Evolutionary conservation across 164 flowering plant species (phyloP).

Genomic region (Umbilicus rupestris): DNA sequence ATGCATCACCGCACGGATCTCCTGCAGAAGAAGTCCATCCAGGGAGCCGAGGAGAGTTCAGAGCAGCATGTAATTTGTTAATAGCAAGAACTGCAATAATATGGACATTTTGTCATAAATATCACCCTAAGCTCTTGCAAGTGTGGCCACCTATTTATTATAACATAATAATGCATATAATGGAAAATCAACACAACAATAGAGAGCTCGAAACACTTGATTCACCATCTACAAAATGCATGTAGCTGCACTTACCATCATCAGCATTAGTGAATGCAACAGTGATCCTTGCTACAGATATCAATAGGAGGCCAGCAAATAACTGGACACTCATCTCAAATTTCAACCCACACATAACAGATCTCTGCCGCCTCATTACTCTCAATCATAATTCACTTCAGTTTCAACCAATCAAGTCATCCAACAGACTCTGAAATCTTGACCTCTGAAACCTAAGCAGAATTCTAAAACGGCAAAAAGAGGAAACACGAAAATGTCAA

Average conservation of each 20-base stretch:
- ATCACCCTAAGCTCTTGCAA: no score
- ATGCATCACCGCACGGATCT: conserved; percentile 70
- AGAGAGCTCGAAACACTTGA: not conserved
- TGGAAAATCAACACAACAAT: no score
- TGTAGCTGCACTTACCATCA: not conserved
- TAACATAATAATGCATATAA: no score
- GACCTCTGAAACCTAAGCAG: not conserved
- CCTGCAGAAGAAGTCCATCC: conserved; percentile 65
- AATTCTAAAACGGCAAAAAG: not conserved
- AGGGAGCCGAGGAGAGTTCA: conserved; percentile 55
- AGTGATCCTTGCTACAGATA: conserved; percentile 22
- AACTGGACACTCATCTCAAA: conserved; percentile 29
- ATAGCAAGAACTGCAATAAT: conserved; percentile 57
- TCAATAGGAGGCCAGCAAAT: conserved; percentile 27
- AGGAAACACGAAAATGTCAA: not conserved
- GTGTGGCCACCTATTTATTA: no score
- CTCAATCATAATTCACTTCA: not conserved
- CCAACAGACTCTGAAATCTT: not conserved
- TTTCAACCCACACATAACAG: conserved; percentile 20
- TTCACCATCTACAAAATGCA: not conserved
- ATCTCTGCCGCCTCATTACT: conserved; percentile 40
- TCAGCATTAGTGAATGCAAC: conserved; percentile 41
- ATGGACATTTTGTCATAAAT: not conserved
- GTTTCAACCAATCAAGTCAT: no score
- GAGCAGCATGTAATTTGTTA: conserved; percentile 39